A percentile compares a stretch with the other conserved stretches of the same genome.
Conservation (phyloP, 805 yeast species). For the Sporopachydermia lactativora region DNA sequence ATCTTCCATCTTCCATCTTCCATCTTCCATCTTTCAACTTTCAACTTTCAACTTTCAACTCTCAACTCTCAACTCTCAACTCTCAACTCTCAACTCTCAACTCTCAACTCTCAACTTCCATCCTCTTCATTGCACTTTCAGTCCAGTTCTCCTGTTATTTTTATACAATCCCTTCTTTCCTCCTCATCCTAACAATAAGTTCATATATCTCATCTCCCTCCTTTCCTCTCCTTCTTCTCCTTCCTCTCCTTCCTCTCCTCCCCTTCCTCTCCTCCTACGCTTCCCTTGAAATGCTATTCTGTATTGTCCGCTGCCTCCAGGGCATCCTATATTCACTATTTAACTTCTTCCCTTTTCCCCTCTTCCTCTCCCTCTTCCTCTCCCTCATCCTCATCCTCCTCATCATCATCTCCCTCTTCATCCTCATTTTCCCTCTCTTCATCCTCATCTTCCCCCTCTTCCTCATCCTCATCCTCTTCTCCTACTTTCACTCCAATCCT, state of each 20-base stretch:
- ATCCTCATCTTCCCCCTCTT: slow-evolving; percentile 8
- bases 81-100: too few species aligned
- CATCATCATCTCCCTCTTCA: slow-evolving; percentile 8
- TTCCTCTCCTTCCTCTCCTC: background rate
- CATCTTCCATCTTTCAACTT: too few species aligned
- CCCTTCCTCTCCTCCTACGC: background rate
- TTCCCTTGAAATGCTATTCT: too few species aligned
- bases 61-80: too few species aligned
- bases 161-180: background rate
- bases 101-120: too few species aligned
- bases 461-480: slow-evolving; percentile 16
- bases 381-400: slow-evolving; percentile 6
- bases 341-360: too few species aligned
- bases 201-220: slow-evolving; percentile 2
- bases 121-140: too few species aligned
- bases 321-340: too few species aligned
- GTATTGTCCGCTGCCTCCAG: too few species aligned
- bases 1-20: too few species aligned
- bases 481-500: slow-evolving; percentile 17
- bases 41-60: too few species aligned
- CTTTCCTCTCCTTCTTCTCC: slow-evolving; percentile 4
- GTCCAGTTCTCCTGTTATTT: too few species aligned
- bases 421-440: slow-evolving; percentile 6
- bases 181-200: background rate
- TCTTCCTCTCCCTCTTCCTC: background rate